phyloP scores from a whole-genome alignment of 306 rosid species.

The Quercus aquifolioides region DNA sequence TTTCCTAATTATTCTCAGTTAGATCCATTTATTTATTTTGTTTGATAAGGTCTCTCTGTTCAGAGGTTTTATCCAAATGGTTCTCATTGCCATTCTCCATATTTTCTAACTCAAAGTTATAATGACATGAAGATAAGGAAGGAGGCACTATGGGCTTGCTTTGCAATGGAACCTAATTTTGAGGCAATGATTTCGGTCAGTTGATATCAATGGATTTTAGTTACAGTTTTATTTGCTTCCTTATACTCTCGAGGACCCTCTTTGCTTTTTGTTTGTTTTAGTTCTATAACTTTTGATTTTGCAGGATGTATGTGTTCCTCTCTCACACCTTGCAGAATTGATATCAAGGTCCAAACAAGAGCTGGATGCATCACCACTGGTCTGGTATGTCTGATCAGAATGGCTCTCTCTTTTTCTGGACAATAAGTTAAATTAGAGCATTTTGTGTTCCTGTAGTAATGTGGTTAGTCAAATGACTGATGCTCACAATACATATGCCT shows the following conservation, averaged over 20 bases:
- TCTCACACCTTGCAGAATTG: slow-evolving; percentile 82
- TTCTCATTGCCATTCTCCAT: slow-evolving; percentile 10
- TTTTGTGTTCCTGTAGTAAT: slow-evolving; percentile 10
- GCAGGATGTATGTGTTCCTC: slow-evolving; percentile 95
- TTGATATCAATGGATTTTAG: slow-evolving; percentile 4
- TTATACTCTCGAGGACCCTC: neutral
- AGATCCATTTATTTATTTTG: neutral
- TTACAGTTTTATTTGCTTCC: slow-evolving; percentile 3
- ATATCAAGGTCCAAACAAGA: slow-evolving; percentile 76
- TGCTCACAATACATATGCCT: slow-evolving; percentile 8
- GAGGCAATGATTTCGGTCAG: slow-evolving; percentile 88
- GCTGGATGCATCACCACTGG: slow-evolving; percentile 74
- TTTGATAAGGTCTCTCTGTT: slow-evolving; percentile 6
- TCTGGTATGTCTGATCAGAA: slow-evolving; percentile 59
- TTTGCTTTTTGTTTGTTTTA: neutral
- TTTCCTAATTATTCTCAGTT: neutral
- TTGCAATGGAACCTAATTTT: slow-evolving; percentile 70
- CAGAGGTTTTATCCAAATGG: slow-evolving; percentile 12
- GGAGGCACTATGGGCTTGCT: slow-evolving; percentile 97
- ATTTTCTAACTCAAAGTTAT: slow-evolving; percentile 21
- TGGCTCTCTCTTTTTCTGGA: slow-evolving; percentile 11
- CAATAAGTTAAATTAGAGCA: neutral
- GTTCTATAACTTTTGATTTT: slow-evolving; percentile 6
- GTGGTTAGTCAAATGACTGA: slow-evolving; percentile 9
- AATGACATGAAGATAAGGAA: slow-evolving; percentile 65